Percentiles rank a stretch among this genome's conserved stretches.
Conservation (phyloP, 2,329 filamentous ascomycete species). For the Chaetoscypha palmicola region DNA sequence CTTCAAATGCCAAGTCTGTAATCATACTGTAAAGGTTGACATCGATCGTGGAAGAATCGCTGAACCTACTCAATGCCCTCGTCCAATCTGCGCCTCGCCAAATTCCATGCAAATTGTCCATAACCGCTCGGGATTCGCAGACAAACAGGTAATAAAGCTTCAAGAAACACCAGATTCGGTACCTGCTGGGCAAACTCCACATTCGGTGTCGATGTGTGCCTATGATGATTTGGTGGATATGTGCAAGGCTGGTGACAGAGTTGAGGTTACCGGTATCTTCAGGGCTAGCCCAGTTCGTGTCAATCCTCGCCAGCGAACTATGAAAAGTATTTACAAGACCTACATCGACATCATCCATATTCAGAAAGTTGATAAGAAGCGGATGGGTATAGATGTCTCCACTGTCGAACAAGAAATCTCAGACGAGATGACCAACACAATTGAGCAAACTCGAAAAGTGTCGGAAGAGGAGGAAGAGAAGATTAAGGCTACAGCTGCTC, state of each 20-base stretch:
- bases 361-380: constrained; percentile 92
- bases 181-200: constrained; percentile 91
- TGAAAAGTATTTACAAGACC: constrained; percentile 97
- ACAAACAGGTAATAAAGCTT: constrained; percentile 98
- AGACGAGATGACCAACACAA: constrained; percentile 52
- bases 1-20: constrained; percentile 91
- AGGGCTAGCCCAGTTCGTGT: constrained; percentile 88
- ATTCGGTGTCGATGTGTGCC: constrained; percentile 91
- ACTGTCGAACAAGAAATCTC: constrained; percentile 77
- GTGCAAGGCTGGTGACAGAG: constrained; percentile 94
- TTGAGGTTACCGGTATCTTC: constrained; percentile 96
- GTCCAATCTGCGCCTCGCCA: constrained; percentile 69
- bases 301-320: constrained; percentile 83
- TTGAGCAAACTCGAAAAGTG: constrained; percentile 79
- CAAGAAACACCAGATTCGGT: constrained; percentile 96
- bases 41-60: constrained; percentile 95
- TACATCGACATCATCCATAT: constrained; percentile 94
- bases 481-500: constrained; percentile 72
- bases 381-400: constrained; percentile 82
- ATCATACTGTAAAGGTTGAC: constrained; percentile 81
- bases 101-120: constrained; percentile 99
- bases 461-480: constrained; percentile 80
- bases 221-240: constrained; percentile 97
- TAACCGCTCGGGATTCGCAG: constrained; percentile 88
- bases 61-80: constrained; percentile 85